Percentiles rank a stretch among this genome's conserved stretches.
Evolutionary conservation across 1,139 yeast genomes (phyloP).

Genomic region (Blastobotrys serpentis): DNA sequence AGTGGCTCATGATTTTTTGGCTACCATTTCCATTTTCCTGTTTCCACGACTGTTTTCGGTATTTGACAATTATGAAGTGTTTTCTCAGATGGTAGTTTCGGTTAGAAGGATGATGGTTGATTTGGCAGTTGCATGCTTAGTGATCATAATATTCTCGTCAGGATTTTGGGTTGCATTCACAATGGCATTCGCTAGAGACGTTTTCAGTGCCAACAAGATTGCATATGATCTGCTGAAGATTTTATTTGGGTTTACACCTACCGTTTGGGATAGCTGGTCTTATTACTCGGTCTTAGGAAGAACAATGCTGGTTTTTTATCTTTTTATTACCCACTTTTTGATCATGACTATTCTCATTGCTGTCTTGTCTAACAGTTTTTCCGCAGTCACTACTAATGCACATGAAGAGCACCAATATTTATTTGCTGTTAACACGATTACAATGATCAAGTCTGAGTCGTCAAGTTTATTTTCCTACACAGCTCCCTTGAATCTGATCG

Average conservation of each 20-base stretch:
- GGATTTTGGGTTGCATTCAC: constrained; percentile 60
- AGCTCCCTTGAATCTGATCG: constrained; percentile 41
- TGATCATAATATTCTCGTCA: constrained; percentile 52
- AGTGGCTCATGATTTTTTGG: constrained; percentile 44
- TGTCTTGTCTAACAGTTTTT: constrained; percentile 46
- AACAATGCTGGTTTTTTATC: constrained; percentile 50
- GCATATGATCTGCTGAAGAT: constrained; percentile 57
- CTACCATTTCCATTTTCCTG: constrained; percentile 54
- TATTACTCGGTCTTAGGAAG: constrained; percentile 52
- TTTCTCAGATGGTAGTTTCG: constrained; percentile 53
- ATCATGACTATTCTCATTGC: constrained; percentile 60
- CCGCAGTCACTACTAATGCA: constrained; percentile 39
- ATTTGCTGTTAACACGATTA: constrained; percentile 42
- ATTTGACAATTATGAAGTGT: constrained; percentile 54
- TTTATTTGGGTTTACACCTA: constrained; percentile 62
- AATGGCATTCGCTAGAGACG: constrained; percentile 50
- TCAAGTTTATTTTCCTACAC: constrained; percentile 42
- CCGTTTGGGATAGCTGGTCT: constrained; percentile 62
- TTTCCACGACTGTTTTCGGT: constrained; percentile 56
- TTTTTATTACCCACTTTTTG: constrained; percentile 58
- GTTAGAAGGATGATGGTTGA: constrained; percentile 57
- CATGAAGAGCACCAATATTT: constrained; percentile 42
- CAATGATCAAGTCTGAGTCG: constrained; percentile 43
- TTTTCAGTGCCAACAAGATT: constrained; percentile 48
- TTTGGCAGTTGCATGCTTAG: constrained; percentile 51